Percentiles rank a stretch among this genome's conserved stretches.
These are phyloP conservation scores for Austroboletus novae-zelandiae DNA, from an alignment of 1,284 basidiomycete genomes.

Conservation along the genomic window DNA sequence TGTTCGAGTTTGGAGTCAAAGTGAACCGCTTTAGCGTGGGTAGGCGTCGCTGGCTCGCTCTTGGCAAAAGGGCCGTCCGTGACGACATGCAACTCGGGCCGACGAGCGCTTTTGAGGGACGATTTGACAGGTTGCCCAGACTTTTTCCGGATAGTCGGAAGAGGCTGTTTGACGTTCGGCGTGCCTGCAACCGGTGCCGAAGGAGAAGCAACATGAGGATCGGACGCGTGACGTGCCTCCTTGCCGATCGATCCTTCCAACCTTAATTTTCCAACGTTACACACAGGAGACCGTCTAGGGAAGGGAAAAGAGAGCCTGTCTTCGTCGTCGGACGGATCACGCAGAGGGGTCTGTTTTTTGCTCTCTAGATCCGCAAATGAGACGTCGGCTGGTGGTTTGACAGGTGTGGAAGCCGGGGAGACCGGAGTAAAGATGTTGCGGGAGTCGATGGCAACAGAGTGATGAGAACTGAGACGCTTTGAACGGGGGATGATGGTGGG, in stretches of 20 bases:
- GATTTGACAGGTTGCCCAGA: constrained; percentile 91
- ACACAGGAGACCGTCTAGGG: constrained; percentile 8
- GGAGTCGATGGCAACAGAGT: constrained; percentile 18
- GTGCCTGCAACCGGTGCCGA: constrained; percentile 16
- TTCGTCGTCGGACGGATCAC: constrained; percentile 31
- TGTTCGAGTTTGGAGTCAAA: constrained; percentile 91
- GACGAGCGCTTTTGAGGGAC: constrained; percentile 76
- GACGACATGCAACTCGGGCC: constrained; percentile 48
- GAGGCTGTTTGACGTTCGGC: constrained; percentile 11
- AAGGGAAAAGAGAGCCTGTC: constrained; percentile 13
- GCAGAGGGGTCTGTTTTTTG: constrained; percentile 18
- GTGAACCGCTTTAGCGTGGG: constrained; percentile 80
- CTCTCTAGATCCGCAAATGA: constrained; percentile 25
- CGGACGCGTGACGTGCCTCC: constrained; percentile 36
- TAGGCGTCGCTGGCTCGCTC: constrained; percentile 61
- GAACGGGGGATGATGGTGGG: constrained; percentile 36
- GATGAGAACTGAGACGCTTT: constrained; percentile 34
- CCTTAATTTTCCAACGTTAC: constrained; percentile 25
- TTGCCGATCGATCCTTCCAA: constrained; percentile 29
- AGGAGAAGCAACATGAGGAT: constrained; percentile 29
- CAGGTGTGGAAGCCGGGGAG: constrained; percentile 42
- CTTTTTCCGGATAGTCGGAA: constrained; percentile 66
- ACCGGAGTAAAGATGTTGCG: constrained; percentile 31
- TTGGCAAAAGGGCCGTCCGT: constrained; percentile 46
- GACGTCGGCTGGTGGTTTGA: constrained; percentile 26